phyloP scores from a whole-genome alignment of 2,329 filamentous ascomycete species.

The Xylariaceae sp. region DNA sequence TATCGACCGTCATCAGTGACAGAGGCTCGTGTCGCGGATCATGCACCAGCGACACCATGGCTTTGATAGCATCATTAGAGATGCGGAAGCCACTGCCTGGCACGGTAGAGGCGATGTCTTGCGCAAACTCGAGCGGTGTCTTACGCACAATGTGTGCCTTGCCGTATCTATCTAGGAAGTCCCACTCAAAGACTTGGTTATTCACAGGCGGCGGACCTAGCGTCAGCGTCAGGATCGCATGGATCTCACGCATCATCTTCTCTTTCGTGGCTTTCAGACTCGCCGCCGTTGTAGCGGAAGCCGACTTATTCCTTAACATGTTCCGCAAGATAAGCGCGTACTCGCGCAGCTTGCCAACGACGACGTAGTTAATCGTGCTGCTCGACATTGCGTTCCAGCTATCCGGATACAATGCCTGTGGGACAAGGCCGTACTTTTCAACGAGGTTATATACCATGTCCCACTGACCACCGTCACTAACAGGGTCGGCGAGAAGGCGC shows the following conservation, averaged over 20 bases:
- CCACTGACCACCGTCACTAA: conserved; percentile 87
- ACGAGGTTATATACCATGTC: conserved; percentile 91
- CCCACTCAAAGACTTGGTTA: conserved; percentile 76
- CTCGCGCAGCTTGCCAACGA: conserved; percentile 88
- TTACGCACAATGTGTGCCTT: conserved; percentile 67
- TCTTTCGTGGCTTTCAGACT: conserved; percentile 64
- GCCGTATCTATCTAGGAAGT: conserved; percentile 74
- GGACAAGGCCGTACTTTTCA: conserved; percentile 86
- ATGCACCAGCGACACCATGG: conserved; percentile 82
- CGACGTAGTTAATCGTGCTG: conserved; percentile 70
- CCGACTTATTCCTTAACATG: conserved; percentile 50
- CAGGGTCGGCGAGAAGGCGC: conserved; percentile 69
- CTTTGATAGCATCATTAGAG: conserved; percentile 65
- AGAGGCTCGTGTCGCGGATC: conserved; percentile 81
- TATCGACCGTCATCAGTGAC: conserved; percentile 75
- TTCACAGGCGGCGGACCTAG: conserved; percentile 79
- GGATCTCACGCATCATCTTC: conserved; percentile 79
- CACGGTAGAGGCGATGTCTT: conserved; percentile 67
- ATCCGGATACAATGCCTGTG: conserved; percentile 82
- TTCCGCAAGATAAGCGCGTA: conserved; percentile 76
- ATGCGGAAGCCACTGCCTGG: conserved; percentile 48
- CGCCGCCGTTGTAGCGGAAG: conserved; percentile 42
- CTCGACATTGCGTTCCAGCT: conserved; percentile 79
- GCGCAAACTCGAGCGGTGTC: conserved; percentile 75
- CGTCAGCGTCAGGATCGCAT: conserved; percentile 80